Conservation (phyloP, 2,329 filamentous ascomycete genomes). For the Cytospora piceae region DNA sequence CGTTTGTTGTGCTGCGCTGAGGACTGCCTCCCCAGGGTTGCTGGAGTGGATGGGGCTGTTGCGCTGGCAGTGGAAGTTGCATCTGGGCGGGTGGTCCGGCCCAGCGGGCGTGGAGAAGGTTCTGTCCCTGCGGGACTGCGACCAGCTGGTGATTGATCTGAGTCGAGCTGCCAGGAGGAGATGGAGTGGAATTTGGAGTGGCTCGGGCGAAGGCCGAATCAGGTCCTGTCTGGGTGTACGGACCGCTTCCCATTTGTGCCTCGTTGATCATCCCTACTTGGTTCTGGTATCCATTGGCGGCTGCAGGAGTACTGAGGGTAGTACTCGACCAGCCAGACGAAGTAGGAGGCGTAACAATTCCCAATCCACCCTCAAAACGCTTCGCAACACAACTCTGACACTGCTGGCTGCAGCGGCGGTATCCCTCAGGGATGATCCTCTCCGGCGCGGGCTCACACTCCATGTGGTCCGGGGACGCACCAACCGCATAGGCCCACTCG, state of each 20-base stretch:
- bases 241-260: not conserved
- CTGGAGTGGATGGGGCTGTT: not conserved
- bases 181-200: not conserved
- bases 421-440: constrained; percentile 30
- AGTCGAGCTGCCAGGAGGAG: not conserved
- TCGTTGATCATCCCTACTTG: not conserved
- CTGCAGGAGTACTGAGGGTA: no score
- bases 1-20: not conserved
- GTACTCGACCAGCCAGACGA: not conserved
- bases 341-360: not conserved
- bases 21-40: constrained; percentile 1
- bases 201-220: not conserved
- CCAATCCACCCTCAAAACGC: not conserved
- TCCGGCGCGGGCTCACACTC: constrained; percentile 36
- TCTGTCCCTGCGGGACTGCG: constrained; percentile 11
- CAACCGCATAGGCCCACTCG: constrained; percentile 32
- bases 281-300: not conserved
- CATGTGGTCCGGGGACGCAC: constrained; percentile 34
- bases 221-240: not conserved
- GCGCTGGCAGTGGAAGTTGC: not conserved
- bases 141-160: not conserved
- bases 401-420: constrained; percentile 20
- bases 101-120: not conserved
- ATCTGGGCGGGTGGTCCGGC: not conserved
- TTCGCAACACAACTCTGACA: constrained; percentile 2